Evolutionary conservation across 2,329 filamentous ascomycete species (phyloP).

Genomic region (Colletotrichum liaoningense): DNA sequence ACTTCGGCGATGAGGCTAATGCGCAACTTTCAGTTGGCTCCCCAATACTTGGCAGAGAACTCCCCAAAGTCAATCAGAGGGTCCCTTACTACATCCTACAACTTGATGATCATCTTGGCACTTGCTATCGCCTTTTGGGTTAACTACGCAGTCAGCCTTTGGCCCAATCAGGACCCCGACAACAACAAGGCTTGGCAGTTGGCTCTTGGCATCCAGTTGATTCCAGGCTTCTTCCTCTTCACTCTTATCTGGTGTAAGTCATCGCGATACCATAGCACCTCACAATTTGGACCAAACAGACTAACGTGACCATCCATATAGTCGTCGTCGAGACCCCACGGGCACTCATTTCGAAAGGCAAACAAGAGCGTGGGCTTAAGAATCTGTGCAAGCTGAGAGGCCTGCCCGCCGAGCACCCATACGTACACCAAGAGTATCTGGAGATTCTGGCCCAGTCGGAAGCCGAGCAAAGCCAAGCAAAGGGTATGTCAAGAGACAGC

Average conservation of each 20-base stretch:
- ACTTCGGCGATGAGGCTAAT: not conserved
- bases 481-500: not conserved
- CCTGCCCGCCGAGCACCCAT: conserved; percentile 33
- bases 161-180: conserved; percentile 43
- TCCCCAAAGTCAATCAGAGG: conserved; percentile 53
- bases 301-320: not conserved
- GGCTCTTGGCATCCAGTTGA: conserved; percentile 50
- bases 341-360: conserved; percentile 48
- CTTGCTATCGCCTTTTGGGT: conserved; percentile 48
- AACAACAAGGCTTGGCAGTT: conserved; percentile 48
- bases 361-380: conserved; percentile 46
- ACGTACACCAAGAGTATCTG: conserved; percentile 34
- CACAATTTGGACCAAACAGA: not conserved
- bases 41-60: conserved; percentile 54
- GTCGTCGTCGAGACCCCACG: conserved; percentile 38
- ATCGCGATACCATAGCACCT: not conserved
- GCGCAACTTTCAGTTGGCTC: conserved; percentile 42
- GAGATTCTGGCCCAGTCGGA: conserved; percentile 35
- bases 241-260: conserved; percentile 45
- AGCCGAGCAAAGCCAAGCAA: conserved; percentile 21
- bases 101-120: conserved; percentile 51
- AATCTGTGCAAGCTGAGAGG: conserved; percentile 52
- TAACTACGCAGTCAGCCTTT: conserved; percentile 42
- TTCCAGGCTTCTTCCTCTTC: conserved; percentile 50
- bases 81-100: conserved; percentile 52